Evolutionary conservation across 805 yeast species (phyloP).

Genomic region (Millerozyma miso): DNA sequence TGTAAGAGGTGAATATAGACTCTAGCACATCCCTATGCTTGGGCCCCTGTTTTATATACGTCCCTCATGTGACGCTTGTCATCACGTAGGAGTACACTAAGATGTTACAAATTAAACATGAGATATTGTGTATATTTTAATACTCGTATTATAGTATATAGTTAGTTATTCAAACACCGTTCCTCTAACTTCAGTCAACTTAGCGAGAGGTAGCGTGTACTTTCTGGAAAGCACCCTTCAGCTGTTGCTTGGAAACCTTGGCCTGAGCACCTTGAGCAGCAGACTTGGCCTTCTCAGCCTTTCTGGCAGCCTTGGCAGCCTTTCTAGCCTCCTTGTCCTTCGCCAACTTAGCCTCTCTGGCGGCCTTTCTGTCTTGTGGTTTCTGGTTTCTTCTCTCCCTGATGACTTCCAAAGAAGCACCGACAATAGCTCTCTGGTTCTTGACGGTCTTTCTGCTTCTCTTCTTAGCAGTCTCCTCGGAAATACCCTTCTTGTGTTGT

Average conservation of each 20-base stretch:
- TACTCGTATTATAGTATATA: neutral
- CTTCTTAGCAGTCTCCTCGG: slow-evolving; percentile 97
- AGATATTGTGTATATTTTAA: neutral
- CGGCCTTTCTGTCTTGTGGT: slow-evolving; percentile 98
- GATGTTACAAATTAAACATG: neutral
- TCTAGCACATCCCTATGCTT: slow-evolving; percentile 1
- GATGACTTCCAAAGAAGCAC: slow-evolving; percentile 98
- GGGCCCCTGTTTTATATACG: too few relatives aligned
- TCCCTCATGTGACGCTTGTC: too few relatives aligned
- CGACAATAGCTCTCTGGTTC: slow-evolving; percentile 98
- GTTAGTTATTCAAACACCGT: neutral
- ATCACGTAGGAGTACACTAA: too few relatives aligned
- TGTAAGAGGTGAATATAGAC: slow-evolving; percentile 23
- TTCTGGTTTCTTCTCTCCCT: slow-evolving; percentile 94
- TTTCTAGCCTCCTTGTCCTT: slow-evolving; percentile 86
- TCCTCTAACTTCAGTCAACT: slow-evolving; percentile 17
- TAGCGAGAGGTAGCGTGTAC: slow-evolving; percentile 97
- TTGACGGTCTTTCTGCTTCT: slow-evolving; percentile 96
- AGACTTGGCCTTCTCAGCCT: slow-evolving; percentile 83
- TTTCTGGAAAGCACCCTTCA: slow-evolving; percentile 97
- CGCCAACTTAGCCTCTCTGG: slow-evolving; percentile 85
- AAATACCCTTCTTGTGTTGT: slow-evolving; percentile 99
- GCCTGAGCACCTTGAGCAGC: slow-evolving; percentile 66
- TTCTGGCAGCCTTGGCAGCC: slow-evolving; percentile 90
- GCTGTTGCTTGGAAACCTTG: slow-evolving; percentile 89